Conservation (phyloP, 768 basidiomycete genomes). For the Suillus americanus region DNA sequence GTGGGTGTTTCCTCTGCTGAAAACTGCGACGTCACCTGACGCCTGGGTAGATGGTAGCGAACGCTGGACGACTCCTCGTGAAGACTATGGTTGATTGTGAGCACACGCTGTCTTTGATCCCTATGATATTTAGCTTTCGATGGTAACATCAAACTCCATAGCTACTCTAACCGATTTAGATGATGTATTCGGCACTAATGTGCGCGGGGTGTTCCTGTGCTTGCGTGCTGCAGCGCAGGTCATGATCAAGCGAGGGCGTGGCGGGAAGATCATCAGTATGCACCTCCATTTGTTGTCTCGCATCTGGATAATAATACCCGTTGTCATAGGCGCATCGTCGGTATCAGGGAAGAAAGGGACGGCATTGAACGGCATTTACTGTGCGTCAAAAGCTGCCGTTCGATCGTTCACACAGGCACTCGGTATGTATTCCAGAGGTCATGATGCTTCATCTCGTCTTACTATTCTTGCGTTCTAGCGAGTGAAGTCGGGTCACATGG, state of each 20-base stretch:
- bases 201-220: constrained; percentile 37
- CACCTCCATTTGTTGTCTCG: not conserved
- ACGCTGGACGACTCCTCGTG: constrained; percentile 2
- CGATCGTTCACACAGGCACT: constrained; percentile 7
- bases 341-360: constrained; percentile 35
- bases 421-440: not conserved
- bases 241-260: constrained; percentile 43
- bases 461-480: constrained; percentile 12
- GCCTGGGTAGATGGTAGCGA: constrained; percentile 4
- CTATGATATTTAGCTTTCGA: not conserved
- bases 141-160: not conserved
- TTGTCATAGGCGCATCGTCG: constrained; percentile 30
- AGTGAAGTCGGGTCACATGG: constrained; percentile 17
- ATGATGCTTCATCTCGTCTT: not conserved
- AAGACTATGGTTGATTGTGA: constrained; percentile 2
- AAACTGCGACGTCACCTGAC: not conserved
- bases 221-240: constrained; percentile 41
- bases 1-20: constrained; percentile 16
- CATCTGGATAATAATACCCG: not conserved
- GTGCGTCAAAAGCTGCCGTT: constrained; percentile 8
- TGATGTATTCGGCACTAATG: constrained; percentile 32
- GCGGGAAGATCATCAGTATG: constrained; percentile 42
- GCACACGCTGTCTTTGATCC: not conserved
- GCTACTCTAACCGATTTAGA: constrained; percentile 29
- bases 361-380: not conserved